Conservation (phyloP, 495 filamentous ascomycete species). For the Aspergillus cristatus region DNA sequence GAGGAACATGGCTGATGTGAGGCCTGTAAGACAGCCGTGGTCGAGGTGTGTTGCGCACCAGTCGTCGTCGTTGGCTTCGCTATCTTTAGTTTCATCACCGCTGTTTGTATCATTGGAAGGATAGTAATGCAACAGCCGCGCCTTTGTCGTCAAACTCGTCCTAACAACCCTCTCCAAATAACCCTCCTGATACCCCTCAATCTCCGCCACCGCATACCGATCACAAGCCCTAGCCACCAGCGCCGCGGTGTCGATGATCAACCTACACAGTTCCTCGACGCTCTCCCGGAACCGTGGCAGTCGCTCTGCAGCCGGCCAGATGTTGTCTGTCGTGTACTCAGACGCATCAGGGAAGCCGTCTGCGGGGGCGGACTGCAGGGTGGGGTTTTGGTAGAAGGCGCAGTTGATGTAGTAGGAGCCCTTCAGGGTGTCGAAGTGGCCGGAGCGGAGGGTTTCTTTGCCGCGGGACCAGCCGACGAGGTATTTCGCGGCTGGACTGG, state of each 20-base stretch:
- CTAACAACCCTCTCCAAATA: conserved; percentile 84
- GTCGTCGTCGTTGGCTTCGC: conserved; percentile 60
- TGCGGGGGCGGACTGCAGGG: conserved; percentile 49
- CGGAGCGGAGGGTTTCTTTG: conserved; percentile 87
- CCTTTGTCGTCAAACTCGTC: conserved; percentile 82
- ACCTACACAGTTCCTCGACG: conserved; percentile 64
- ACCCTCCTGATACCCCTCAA: conserved; percentile 60
- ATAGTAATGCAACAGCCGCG: conserved; percentile 89
- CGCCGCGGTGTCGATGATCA: conserved; percentile 84
- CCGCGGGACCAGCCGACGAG: conserved; percentile 70
- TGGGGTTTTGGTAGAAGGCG: conserved; percentile 72
- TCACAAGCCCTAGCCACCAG: conserved; percentile 86
- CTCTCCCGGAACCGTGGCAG: conserved; percentile 65
- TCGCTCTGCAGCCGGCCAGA: conserved; percentile 64
- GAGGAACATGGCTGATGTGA: conserved; percentile 93
- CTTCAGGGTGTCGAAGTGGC: conserved; percentile 85
- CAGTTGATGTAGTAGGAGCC: conserved; percentile 97
- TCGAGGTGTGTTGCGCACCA: conserved; percentile 97
- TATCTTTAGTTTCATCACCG: conserved; percentile 16
- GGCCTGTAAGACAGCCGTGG: conserved; percentile 85
- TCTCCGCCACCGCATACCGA: conserved; percentile 67
- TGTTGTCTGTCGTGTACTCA: conserved; percentile 64
- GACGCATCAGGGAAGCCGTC: conserved; percentile 50
- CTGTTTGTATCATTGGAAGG: conserved; percentile 21
- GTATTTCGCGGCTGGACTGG: conserved; percentile 43